A percentile compares a stretch with the other conserved stretches of the same genome.
phyloP scores from a whole-genome alignment of 2,329 filamentous ascomycete species.

The Cytospora piceae region DNA sequence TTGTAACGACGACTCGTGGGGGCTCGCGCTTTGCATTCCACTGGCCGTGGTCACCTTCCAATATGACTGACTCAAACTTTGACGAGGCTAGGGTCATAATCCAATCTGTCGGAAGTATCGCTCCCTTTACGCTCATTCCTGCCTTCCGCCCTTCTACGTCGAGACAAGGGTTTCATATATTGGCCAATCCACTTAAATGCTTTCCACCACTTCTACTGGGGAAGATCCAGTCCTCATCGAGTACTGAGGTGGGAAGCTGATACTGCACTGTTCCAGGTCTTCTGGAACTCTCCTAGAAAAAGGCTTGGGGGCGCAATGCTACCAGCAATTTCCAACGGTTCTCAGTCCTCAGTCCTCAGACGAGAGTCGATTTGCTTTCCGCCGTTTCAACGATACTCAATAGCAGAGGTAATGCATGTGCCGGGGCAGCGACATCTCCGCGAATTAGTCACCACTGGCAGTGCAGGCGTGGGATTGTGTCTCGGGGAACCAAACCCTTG shows the following conservation, averaged over 20 bases:
- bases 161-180: conserved; percentile 13
- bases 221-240: neutral
- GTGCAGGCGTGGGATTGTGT: conserved; percentile 14
- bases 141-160: neutral
- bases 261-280: conserved; percentile 18
- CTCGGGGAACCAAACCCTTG: conserved; percentile 4
- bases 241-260: neutral
- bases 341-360: neutral
- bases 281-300: conserved; percentile 14
- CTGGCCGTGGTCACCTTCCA: neutral
- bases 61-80: neutral
- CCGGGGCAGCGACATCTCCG: too few relatives aligned
- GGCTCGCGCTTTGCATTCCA: neutral
- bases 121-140: neutral
- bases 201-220: neutral
- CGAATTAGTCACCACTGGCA: neutral
- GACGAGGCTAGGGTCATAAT: neutral
- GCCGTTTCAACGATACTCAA: neutral
- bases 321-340: neutral
- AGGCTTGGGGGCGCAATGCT: neutral
- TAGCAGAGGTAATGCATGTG: conserved; percentile 10
- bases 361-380: neutral
- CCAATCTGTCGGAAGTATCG: conserved; percentile 16
- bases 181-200: too few relatives aligned
- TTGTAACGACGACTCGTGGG: conserved; percentile 7